Percentiles rank a stretch among this genome's conserved stretches.
Conservation (phyloP, 2,329 filamentous ascomycete genomes). For the Neocucurbitaria cava region DNA sequence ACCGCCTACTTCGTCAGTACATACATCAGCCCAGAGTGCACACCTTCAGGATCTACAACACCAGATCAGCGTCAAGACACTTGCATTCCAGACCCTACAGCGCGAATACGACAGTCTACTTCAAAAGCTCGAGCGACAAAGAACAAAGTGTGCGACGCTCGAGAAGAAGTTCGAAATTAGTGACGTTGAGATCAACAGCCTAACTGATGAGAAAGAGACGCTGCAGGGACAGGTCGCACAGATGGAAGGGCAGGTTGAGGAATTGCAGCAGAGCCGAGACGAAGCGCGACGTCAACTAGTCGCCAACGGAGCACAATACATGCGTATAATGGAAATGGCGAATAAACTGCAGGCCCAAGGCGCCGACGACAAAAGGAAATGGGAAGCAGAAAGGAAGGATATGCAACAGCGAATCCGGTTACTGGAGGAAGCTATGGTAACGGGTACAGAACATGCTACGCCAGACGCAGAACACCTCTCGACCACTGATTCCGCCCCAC, state of each 20-base stretch:
- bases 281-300: slow-evolving; percentile 52
- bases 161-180: slow-evolving; percentile 53
- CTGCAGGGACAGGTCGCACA: slow-evolving; percentile 55
- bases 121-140: slow-evolving; percentile 59
- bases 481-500: background rate
- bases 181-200: slow-evolving; percentile 54
- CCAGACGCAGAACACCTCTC: slow-evolving; percentile 1
- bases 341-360: slow-evolving; percentile 53
- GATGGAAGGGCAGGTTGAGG: slow-evolving; percentile 59
- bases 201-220: slow-evolving; percentile 60
- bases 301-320: slow-evolving; percentile 58
- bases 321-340: slow-evolving; percentile 60
- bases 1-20: slow-evolving; percentile 28
- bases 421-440: slow-evolving; percentile 46
- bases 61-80: slow-evolving; percentile 61
- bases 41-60: slow-evolving; percentile 61
- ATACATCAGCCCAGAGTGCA: slow-evolving; percentile 43
- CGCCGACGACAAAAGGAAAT: slow-evolving; percentile 52
- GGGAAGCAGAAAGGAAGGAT: slow-evolving; percentile 49
- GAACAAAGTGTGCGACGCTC: slow-evolving; percentile 57
- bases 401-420: slow-evolving; percentile 46
- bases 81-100: slow-evolving; percentile 61
- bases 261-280: slow-evolving; percentile 57
- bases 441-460: slow-evolving; percentile 12
- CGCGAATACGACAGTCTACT: slow-evolving; percentile 62